Conservation (phyloP, 768 basidiomycete genomes). For the Mycena haematopus region DNA sequence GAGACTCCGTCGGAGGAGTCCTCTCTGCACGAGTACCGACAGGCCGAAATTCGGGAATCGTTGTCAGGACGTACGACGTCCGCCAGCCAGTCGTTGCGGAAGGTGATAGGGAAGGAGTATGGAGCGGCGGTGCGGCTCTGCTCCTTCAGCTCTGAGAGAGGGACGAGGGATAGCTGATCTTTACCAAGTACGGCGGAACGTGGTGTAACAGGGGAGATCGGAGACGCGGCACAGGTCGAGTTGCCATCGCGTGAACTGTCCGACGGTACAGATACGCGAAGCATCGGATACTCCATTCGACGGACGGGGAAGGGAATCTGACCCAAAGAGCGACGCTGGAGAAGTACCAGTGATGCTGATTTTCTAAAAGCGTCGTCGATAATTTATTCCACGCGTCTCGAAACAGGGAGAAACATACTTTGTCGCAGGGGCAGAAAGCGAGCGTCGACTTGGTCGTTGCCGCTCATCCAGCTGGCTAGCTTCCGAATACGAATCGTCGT, state of each 20-base stretch:
- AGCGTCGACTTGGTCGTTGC: conserved; percentile 49
- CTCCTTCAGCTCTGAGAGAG: conserved; percentile 29
- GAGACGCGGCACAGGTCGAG: conserved; percentile 59
- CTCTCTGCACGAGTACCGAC: conserved; percentile 14
- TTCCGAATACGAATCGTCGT: conserved; percentile 46
- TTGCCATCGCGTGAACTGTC: conserved; percentile 50
- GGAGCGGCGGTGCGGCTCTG: conserved; percentile 16
- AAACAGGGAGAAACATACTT: conserved; percentile 32
- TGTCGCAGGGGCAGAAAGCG: conserved; percentile 47
- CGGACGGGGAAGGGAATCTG: conserved; percentile 12
- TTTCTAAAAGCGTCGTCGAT: conserved; percentile 17
- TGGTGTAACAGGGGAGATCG: conserved; percentile 62
- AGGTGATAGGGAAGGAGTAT: conserved; percentile 11
- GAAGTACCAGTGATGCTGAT: conserved; percentile 25
- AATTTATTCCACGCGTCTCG: background rate
- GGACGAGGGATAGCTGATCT: conserved; percentile 29
- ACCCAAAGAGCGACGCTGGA: conserved; percentile 33
- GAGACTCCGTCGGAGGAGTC: background rate
- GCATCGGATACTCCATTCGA: background rate
- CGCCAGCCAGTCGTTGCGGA: conserved; percentile 18
- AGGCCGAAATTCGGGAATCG: conserved; percentile 10
- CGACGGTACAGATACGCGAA: conserved; percentile 26
- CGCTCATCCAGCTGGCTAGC: conserved; percentile 33
- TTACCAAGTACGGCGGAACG: conserved; percentile 44
- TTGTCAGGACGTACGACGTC: background rate